Evolutionary conservation across 805 yeast genomes (phyloP), one percentile per base, ranked within the genome.

Genomic region (Pichia cephalocereana): DNA sequence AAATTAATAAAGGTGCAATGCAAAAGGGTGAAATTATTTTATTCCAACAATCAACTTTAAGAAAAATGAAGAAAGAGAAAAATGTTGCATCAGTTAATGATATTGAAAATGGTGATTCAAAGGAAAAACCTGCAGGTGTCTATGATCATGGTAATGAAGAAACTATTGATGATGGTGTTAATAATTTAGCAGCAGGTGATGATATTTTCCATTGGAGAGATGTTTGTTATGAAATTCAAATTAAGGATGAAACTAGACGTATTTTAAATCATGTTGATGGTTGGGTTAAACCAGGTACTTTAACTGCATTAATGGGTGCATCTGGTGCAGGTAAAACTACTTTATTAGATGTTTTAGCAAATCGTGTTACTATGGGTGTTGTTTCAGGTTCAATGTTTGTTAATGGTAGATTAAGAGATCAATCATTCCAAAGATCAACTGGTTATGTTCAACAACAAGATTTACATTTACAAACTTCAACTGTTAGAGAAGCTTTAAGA

Each of bases 281-380:
- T 44, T 84, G 86, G 85, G 89, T 84, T 40, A 82, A 82, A 60
- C 90, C 90, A 10, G 90, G 90, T 54, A 83, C 88, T 43, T 68
- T 85, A 60, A 85, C 91, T 46, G 93, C 93, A 12, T 61, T 77
- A 30, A 76, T 77, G 80, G 82, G 82, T 54, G 80, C 76, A 43
- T 76, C 82, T n/a, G 82, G 82, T 60, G 81, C 81, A 30, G 82
- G 83, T 58, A 77, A 77, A 55, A 77, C 82, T 11, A 77, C 82
- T 11, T 62, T 77, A 46, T 66, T 77, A 54, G 78, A 77, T 59
- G 71, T 71, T 19, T 64, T 77, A 49, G 75, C 81, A 41, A 76
- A 74, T 55, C 67, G 83, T 62, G 69, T 73, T 51, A 72, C 75
- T 38, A 69, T 70, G 63, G 84, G 84, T 62, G 75, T 74, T 34